Base-by-base conservation (phyloP, 345 rosid species). In the Gossypium rotundifolium region DNA sequence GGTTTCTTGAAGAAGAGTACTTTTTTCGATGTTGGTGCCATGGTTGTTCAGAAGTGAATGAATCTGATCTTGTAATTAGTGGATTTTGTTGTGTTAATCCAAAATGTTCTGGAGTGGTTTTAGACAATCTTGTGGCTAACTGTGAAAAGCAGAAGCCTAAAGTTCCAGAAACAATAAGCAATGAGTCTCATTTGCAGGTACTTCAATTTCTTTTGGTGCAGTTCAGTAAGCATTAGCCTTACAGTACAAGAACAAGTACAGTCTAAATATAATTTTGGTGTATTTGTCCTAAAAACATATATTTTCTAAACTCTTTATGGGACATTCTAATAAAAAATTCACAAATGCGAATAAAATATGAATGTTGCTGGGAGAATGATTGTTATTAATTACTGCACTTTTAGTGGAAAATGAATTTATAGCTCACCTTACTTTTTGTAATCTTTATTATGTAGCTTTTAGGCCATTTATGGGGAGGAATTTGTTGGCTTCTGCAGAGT, bases 1-100 rank as follows among this genome's bases (percentile, higher is more conserved):
- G 83, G 72, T 85, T 91, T 84, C 87, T 94, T 77, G 82, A 87
- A 79, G 91, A 89, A 72, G 87, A 85, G 65, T 94, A 94, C 79
- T 88, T 82, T 65, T 94, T 94, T 80, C 78, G 17, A 75, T 94
- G 97, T 71, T 84, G 20, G 29, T 93, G 98, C 77, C 75, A 71
- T 75, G 87, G 98, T 71, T 93, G 94, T 82, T 87, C 92, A 49
- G 81, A 76, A 74, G 42, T 88, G 70, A 89, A 88, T 84, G 54
- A 84, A 55, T 81, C 91, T 33, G 96, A 91, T 81, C 89, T 94
- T 75, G 86, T 85, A 79, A 74, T 89, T 64, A 86, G 81, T 86
- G 90, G 91, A 73, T 90, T 87, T 74, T 82, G 78, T 46, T 91
- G 98, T 81, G 79, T 77, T 77, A 65, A 80, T 71, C 78, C 48